A percentile compares a stretch with the other conserved stretches of the same genome.
Evolutionary conservation across 2,329 filamentous ascomycete species (phyloP).

Genomic region (Alternaria consortialis): DNA sequence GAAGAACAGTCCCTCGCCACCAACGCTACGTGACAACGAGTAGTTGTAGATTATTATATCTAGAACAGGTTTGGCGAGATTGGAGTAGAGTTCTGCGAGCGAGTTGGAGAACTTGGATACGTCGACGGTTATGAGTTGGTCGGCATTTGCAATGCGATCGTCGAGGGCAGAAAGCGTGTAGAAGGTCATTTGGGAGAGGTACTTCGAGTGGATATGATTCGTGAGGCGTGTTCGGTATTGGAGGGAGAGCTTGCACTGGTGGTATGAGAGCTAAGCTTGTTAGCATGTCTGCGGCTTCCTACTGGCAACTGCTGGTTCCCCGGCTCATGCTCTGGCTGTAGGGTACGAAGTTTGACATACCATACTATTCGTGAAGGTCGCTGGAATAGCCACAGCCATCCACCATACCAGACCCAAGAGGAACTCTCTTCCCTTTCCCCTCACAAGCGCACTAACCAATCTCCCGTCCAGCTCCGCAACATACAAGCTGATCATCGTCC

Average conservation of each 20-base stretch:
- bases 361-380: constrained; percentile 99
- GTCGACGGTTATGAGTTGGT: constrained; percentile 96
- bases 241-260: constrained; percentile 92
- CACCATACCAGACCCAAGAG: constrained; percentile 91
- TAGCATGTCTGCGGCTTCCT: constrained; percentile 12
- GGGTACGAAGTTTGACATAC: constrained; percentile 58
- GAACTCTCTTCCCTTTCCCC: constrained; percentile 91
- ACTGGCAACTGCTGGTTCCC: not conserved
- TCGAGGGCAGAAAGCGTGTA: constrained; percentile 95
- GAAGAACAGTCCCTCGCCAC: constrained; percentile 91
- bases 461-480: constrained; percentile 95
- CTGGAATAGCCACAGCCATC: constrained; percentile 96
- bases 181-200: constrained; percentile 96
- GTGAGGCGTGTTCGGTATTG: constrained; percentile 93
- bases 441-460: constrained; percentile 89
- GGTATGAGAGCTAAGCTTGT: constrained; percentile 79
- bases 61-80: constrained; percentile 90
- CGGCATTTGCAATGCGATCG: constrained; percentile 97
- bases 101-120: constrained; percentile 97
- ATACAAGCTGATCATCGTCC: constrained; percentile 92
- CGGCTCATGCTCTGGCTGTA: not conserved
- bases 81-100: constrained; percentile 93
- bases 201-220: constrained; percentile 94
- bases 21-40: constrained; percentile 91
- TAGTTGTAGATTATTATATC: constrained; percentile 98